These are phyloP conservation scores for Dendryphion nanum DNA, from an alignment of 2,329 filamentous ascomycete genomes.

Conservation along the genomic window DNA sequence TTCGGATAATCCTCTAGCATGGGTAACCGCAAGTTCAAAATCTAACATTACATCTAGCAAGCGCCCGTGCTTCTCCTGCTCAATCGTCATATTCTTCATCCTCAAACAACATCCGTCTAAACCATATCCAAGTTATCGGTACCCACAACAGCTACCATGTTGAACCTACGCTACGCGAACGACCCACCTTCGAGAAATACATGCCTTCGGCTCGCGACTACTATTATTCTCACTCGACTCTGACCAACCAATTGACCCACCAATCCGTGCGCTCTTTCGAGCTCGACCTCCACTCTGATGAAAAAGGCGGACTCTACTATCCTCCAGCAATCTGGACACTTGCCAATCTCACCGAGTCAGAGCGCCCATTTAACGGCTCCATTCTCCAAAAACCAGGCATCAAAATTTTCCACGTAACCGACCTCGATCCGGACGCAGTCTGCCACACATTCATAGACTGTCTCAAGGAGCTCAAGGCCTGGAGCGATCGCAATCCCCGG, in stretches of 20 bases:
- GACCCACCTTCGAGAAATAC: slow-evolving; percentile 40
- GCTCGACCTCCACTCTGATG: slow-evolving; percentile 51
- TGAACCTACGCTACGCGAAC: slow-evolving; percentile 45
- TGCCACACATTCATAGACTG: slow-evolving; percentile 50
- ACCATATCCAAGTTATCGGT: slow-evolving; percentile 53
- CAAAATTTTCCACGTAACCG: slow-evolving; percentile 54
- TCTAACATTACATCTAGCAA: too few species aligned
- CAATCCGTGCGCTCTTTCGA: slow-evolving; percentile 50
- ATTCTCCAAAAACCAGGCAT: slow-evolving; percentile 44
- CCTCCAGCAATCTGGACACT: slow-evolving; percentile 44
- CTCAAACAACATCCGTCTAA: slow-evolving; percentile 43
- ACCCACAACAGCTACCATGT: slow-evolving; percentile 55
- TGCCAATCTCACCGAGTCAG: slow-evolving; percentile 40
- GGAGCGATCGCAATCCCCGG: slow-evolving; percentile 44
- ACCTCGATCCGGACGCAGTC: slow-evolving; percentile 47
- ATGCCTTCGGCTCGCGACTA: slow-evolving; percentile 41
- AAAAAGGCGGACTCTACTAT: slow-evolving; percentile 49
- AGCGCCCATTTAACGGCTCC: slow-evolving; percentile 39
- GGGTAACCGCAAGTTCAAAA: background rate
- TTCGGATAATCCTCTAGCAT: background rate
- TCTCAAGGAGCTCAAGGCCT: slow-evolving; percentile 43
- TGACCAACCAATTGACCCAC: slow-evolving; percentile 46
- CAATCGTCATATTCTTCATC: background rate
- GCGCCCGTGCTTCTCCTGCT: too few species aligned
- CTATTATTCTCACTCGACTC: slow-evolving; percentile 49